Evolutionary conservation across 139 green algal species (phyloP).

Genomic region (Astrephomene gubernaculifera): DNA sequence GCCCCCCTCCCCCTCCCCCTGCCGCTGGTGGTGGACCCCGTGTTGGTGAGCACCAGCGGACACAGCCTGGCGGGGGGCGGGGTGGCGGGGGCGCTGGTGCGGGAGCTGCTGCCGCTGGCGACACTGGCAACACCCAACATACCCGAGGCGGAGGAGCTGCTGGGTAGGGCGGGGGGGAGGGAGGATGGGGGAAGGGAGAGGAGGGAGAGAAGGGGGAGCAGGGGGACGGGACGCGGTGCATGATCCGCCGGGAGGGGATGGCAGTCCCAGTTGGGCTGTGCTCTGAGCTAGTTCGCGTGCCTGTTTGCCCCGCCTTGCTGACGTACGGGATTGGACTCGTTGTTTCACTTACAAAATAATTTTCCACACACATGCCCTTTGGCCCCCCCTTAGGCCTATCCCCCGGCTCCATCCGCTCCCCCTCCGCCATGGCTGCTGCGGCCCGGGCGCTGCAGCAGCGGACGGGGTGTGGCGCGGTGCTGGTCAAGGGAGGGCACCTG

Average conservation of each 20-base stretch:
- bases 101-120: conserved; percentile 82
- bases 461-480: conserved; percentile 71
- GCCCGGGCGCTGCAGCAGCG: conserved; percentile 38
- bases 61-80: conserved; percentile 73
- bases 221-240: not conserved
- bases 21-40: conserved; percentile 92
- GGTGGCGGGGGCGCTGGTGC: conserved; percentile 68
- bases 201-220: conserved; percentile 16
- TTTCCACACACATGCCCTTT: no score
- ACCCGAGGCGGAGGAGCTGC: conserved; percentile 85
- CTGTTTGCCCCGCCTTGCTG: no score
- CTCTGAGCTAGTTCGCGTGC: no score
- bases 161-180: conserved; percentile 61
- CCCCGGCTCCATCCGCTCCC: no score
- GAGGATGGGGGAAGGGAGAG: not conserved
- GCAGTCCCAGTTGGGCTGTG: no score
- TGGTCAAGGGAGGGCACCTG: conserved; percentile 95
- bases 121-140: conserved; percentile 96
- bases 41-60: conserved; percentile 93
- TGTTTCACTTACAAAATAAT: no score
- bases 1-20: not conserved
- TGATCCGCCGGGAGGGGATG: conserved; percentile 60
- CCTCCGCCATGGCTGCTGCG: no score
- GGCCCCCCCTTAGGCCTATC: not conserved
- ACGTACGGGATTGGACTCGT: no score